A percentile compares a stretch with the other conserved stretches of the same genome.
Conservation (phyloP, 2,329 filamentous ascomycete species). For the Apiospora arundinis region DNA sequence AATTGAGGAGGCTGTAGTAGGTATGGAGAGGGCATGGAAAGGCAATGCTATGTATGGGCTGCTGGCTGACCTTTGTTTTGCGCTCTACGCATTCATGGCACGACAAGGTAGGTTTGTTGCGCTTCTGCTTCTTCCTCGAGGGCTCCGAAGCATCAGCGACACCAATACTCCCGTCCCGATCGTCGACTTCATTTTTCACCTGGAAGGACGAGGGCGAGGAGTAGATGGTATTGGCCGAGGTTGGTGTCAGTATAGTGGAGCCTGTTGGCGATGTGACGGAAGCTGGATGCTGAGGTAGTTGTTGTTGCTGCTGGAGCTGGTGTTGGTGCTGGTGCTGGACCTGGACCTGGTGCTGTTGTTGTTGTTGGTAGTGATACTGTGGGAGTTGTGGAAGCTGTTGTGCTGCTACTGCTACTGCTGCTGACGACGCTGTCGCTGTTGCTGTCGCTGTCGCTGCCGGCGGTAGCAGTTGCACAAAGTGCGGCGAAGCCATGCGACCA, state of each 20-base stretch:
- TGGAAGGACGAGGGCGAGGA: slow-evolving; percentile 18
- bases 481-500: slow-evolving; percentile 19
- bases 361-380: not conserved
- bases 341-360: too few relatives aligned
- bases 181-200: slow-evolving; percentile 23
- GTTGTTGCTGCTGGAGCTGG: not conserved
- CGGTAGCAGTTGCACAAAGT: slow-evolving; percentile 15
- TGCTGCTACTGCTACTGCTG: not conserved
- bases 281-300: not conserved
- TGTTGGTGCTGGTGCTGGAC: not conserved
- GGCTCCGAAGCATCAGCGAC: slow-evolving; percentile 40
- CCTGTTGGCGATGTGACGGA: not conserved
- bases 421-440: not conserved
- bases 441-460: not conserved
- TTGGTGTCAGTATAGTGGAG: slow-evolving; percentile 23
- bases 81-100: slow-evolving; percentile 82
- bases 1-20: not conserved
- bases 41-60: not conserved
- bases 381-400: not conserved
- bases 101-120: slow-evolving; percentile 82
- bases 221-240: slow-evolving; percentile 22
- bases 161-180: slow-evolving; percentile 28
- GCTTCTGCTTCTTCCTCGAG: slow-evolving; percentile 77
- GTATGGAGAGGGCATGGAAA: not conserved
- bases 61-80: slow-evolving; percentile 72